Evolutionary conservation across 768 basidiomycete species (phyloP).

Genomic region (Trametes villosa): DNA sequence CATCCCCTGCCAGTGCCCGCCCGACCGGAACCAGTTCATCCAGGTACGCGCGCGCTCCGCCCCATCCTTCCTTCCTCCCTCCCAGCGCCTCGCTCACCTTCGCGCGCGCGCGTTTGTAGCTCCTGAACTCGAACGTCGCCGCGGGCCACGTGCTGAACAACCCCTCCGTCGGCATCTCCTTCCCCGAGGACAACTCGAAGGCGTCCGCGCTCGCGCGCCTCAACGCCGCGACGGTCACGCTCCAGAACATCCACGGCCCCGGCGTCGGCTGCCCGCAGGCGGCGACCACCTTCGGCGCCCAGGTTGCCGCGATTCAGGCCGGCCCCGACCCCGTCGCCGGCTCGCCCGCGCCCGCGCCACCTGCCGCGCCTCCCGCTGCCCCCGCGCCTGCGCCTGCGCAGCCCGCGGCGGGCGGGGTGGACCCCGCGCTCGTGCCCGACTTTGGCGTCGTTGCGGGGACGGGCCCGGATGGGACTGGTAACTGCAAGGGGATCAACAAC

Average conservation of each 20-base stretch:
- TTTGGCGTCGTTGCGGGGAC: slow-evolving; percentile 26
- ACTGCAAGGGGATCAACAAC: slow-evolving; percentile 42
- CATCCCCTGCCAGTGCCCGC: slow-evolving; percentile 45
- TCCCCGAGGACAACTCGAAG: slow-evolving; percentile 46
- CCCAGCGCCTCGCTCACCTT: neutral
- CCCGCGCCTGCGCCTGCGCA: slow-evolving; percentile 24
- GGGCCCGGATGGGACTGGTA: slow-evolving; percentile 31
- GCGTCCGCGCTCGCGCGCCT: slow-evolving; percentile 46
- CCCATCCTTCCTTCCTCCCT: no score
- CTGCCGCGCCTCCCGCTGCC: no score
- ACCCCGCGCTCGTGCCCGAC: slow-evolving; percentile 30
- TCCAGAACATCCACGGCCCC: slow-evolving; percentile 71
- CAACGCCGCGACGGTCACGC: slow-evolving; percentile 60
- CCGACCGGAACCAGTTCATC: slow-evolving; percentile 31
- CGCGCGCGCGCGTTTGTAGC: slow-evolving; percentile 22
- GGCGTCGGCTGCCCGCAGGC: slow-evolving; percentile 68
- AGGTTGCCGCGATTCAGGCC: slow-evolving; percentile 25
- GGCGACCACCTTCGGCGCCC: slow-evolving; percentile 59
- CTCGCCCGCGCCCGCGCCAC: slow-evolving; percentile 13
- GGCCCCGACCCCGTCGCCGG: slow-evolving; percentile 8
- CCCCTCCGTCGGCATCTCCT: slow-evolving; percentile 42
- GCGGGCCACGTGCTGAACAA: slow-evolving; percentile 49
- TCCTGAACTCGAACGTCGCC: slow-evolving; percentile 44
- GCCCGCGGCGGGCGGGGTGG: slow-evolving; percentile 22
- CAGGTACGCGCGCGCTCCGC: slow-evolving; percentile 9